These are phyloP conservation scores for Colletotrichum melonis DNA, from an alignment of 2,329 filamentous ascomycete genomes.

Conservation along the genomic window DNA sequence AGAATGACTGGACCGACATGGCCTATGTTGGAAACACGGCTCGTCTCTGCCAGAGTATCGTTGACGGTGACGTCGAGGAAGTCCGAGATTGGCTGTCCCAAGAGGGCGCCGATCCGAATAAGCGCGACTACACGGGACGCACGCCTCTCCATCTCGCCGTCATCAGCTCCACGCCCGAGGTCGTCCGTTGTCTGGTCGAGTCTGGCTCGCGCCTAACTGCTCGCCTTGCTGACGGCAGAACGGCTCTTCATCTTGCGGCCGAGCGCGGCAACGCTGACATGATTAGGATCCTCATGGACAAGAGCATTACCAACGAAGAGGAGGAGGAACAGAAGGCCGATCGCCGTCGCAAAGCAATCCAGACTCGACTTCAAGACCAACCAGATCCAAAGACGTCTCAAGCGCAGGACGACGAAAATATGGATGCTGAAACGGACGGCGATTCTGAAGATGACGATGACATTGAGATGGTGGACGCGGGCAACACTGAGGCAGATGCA, in stretches of 20 bases:
- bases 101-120: conserved; percentile 76
- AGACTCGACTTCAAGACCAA: conserved; percentile 41
- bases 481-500: conserved; percentile 62
- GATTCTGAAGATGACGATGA: conserved; percentile 51
- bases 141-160: conserved; percentile 83
- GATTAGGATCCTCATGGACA: conserved; percentile 77
- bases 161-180: conserved; percentile 73
- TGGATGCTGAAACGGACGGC: conserved; percentile 46
- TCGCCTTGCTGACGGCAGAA: conserved; percentile 82
- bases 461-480: conserved; percentile 57
- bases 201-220: conserved; percentile 78
- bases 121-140: conserved; percentile 81
- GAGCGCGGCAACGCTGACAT: conserved; percentile 76
- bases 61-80: conserved; percentile 76
- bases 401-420: conserved; percentile 41
- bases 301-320: conserved; percentile 80
- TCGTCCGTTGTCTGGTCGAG: conserved; percentile 79
- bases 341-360: conserved; percentile 53
- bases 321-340: conserved; percentile 70
- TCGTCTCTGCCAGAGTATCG: conserved; percentile 82
- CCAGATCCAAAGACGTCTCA: conserved; percentile 39
- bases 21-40: conserved; percentile 86
- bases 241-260: conserved; percentile 85
- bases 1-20: conserved; percentile 91
- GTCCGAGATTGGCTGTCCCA: conserved; percentile 77